These are phyloP conservation scores for Terfezia claveryi DNA, from an alignment of 495 filamentous ascomycete genomes.

Conservation along the genomic window DNA sequence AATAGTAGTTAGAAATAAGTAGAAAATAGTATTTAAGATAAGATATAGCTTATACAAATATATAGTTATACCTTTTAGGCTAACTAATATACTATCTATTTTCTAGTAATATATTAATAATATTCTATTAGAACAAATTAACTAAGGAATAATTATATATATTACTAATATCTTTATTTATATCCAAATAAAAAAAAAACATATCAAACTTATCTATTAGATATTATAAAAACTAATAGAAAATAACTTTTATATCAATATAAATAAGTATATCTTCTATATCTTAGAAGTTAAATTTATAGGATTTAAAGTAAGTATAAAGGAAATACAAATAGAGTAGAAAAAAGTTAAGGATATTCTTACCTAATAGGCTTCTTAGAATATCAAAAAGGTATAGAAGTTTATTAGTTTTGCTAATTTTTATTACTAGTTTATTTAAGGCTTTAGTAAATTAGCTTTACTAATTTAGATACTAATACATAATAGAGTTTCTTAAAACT, in stretches of 20 bases:
- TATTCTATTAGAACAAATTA: constrained; percentile 11
- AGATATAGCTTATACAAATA: no score
- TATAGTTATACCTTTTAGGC: no score
- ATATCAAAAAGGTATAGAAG: constrained; percentile 1
- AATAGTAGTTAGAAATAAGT: neutral
- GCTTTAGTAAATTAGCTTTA: neutral
- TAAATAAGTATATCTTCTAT: constrained; percentile 19
- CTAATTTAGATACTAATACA: neutral
- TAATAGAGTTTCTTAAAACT: neutral
- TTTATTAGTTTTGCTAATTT: constrained; percentile 4
- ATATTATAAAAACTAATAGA: constrained; percentile 11
- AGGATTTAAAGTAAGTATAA: neutral
- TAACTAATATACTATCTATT: constrained; percentile 8
- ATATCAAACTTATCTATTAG: constrained; percentile 10
- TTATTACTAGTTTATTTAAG: neutral
- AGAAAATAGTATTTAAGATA: constrained; percentile 14
- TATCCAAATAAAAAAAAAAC: constrained; percentile 7
- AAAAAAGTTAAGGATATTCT: neutral
- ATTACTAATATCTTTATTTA: constrained; percentile 23
- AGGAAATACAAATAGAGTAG: neutral
- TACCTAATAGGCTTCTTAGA: neutral
- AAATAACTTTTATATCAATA: constrained; percentile 12
- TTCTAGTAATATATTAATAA: constrained; percentile 22
- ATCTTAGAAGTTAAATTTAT: neutral
- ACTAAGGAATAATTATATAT: constrained; percentile 17